Evolutionary conservation across 345 rosid genomes (phyloP).

Genomic region (Aquilaria yunnanensis): DNA sequence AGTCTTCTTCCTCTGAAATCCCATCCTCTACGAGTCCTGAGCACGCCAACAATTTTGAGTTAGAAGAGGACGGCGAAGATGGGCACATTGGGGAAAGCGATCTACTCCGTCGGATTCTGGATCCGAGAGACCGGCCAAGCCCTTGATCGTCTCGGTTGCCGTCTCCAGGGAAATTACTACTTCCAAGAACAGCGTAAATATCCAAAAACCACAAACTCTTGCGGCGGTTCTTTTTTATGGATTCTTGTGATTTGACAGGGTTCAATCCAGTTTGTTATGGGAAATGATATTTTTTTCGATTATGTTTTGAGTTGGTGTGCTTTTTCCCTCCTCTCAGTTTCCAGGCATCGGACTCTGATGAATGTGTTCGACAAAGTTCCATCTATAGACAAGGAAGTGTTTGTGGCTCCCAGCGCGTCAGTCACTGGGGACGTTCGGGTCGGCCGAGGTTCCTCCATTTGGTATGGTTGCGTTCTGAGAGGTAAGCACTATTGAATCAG

Average conservation of each 20-base stretch:
- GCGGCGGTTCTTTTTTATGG: not conserved
- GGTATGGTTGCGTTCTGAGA: conserved; percentile 97
- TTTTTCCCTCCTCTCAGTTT: not conserved
- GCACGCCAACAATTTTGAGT: conserved; percentile 1
- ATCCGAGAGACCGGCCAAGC: conserved; percentile 96
- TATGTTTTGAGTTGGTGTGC: too few species aligned
- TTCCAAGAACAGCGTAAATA: conserved; percentile 67
- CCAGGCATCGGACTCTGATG: conserved; percentile 91
- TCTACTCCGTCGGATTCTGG: conserved; percentile 89
- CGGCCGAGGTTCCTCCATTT: conserved; percentile 76
- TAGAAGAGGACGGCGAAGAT: conserved; percentile 19
- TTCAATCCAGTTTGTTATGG: not conserved
- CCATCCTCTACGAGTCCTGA: not conserved
- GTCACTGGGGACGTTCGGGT: conserved; percentile 67
- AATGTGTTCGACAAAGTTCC: conserved; percentile 75
- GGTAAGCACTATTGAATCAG: conserved; percentile 28
- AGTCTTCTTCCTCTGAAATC: not conserved
- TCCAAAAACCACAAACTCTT: not conserved
- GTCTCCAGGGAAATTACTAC: conserved; percentile 68
- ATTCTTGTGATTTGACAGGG: not conserved
- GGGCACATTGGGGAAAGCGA: conserved; percentile 74
- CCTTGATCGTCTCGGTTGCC: conserved; percentile 94
- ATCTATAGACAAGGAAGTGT: conserved; percentile 61
- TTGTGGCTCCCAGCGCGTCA: conserved; percentile 90
- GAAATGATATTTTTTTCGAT: too few species aligned